phyloP scores from a whole-genome alignment of 129 eudicot species.

The Flaveria robusta region DNA sequence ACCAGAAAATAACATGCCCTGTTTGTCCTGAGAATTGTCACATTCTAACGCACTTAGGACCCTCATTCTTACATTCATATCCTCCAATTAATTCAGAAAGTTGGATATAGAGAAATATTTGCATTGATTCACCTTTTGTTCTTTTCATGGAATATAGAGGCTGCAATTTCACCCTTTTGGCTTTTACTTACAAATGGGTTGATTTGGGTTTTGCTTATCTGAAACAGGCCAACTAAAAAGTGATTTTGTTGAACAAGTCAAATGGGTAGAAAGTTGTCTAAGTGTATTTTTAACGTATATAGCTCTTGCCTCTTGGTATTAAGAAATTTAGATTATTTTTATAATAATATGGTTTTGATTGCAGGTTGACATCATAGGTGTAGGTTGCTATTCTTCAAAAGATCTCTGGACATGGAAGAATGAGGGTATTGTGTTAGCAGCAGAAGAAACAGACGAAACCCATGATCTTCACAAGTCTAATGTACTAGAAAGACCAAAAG shows the following conservation, averaged over 20 bases:
- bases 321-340: not conserved
- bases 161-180: too few species aligned
- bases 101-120: not conserved
- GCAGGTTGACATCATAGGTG: conserved; percentile 95
- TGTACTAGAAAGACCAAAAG: conserved; percentile 96
- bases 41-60: not conserved
- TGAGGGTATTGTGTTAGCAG: conserved; percentile 87
- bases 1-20: too few species aligned
- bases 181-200: not conserved
- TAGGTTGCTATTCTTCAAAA: conserved; percentile 95
- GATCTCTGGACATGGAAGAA: conserved; percentile 95
- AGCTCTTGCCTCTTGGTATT: too few species aligned
- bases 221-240: too few species aligned
- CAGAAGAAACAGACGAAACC: conserved; percentile 74
- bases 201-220: not conserved
- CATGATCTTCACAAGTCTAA: conserved; percentile 86
- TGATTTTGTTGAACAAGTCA: not conserved
- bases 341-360: not conserved
- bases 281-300: not conserved
- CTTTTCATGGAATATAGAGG: too few species aligned
- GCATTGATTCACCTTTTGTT: not conserved
- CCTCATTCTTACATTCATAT: not conserved
- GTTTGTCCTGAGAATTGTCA: not conserved
- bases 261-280: not conserved
- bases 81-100: not conserved